Percentiles rank a stretch among this genome's conserved stretches.
phyloP scores from a whole-genome alignment of 768 basidiomycete genomes.

The Tricholoma saponaceum region DNA sequence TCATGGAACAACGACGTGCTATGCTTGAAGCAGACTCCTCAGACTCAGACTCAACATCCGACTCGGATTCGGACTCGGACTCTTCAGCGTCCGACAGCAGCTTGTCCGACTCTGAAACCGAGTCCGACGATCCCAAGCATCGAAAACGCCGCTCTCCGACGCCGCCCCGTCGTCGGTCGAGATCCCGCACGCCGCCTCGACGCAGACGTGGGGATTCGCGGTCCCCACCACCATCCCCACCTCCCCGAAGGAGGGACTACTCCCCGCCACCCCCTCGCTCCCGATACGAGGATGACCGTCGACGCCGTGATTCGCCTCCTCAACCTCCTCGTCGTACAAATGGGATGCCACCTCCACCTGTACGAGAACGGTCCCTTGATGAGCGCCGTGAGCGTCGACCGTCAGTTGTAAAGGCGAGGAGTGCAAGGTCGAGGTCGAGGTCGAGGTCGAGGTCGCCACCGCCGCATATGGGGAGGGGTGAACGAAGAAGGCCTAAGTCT shows the following conservation, averaged over 20 bases:
- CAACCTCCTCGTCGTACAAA: constrained; percentile 12
- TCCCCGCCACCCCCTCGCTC: constrained; percentile 23
- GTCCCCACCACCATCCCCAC: constrained; percentile 13
- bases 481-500: constrained; percentile 19
- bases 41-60: constrained; percentile 28
- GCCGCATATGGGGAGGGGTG: constrained; percentile 17
- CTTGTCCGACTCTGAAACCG: constrained; percentile 22
- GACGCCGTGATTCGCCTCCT: constrained; percentile 9
- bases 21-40: constrained; percentile 69
- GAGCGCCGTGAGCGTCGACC: constrained; percentile 7
- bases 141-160: constrained; percentile 22
- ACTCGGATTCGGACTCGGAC: constrained; percentile 35
- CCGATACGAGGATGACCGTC: constrained; percentile 3
- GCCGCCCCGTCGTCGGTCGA: constrained; percentile 20
- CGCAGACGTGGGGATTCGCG: constrained; percentile 13
- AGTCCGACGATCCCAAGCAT: constrained; percentile 18
- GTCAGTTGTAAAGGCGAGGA: neutral
- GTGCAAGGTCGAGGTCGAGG: constrained; percentile 13
- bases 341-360: neutral
- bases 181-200: constrained; percentile 7
- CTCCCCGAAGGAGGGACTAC: constrained; percentile 14
- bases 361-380: constrained; percentile 4
- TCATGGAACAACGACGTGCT: constrained; percentile 92
- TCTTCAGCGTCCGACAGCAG: constrained; percentile 25
- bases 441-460: constrained; percentile 21